Evolutionary conservation across 1,284 basidiomycete genomes (phyloP).

Genomic region (Pyrrhoderma lamaoense): DNA sequence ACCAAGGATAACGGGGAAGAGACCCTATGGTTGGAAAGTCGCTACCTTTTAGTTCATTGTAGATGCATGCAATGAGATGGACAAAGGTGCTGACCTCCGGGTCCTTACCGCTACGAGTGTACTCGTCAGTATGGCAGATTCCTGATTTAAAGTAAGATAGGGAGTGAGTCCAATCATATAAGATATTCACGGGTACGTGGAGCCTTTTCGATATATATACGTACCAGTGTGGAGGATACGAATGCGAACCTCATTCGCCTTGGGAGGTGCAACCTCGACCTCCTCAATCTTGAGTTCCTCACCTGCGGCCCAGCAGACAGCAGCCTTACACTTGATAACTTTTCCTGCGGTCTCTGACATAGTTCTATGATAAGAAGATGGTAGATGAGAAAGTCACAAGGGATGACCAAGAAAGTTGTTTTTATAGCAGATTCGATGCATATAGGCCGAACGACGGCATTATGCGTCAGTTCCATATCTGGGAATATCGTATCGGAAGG

Average conservation of each 20-base stretch:
- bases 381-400: constrained; percentile 3
- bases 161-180: too few species aligned
- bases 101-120: constrained; percentile 94
- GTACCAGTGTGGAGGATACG: constrained; percentile 83
- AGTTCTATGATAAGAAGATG: constrained; percentile 18
- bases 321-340: constrained; percentile 89
- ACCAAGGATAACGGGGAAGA: constrained; percentile 92
- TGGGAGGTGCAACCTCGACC: constrained; percentile 89
- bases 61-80: constrained; percentile 8
- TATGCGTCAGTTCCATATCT: not conserved
- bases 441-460: not conserved
- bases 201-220: too few species aligned
- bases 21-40: constrained; percentile 47
- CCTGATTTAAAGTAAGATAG: constrained; percentile 44
- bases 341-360: constrained; percentile 69
- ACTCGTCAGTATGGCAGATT: constrained; percentile 98
- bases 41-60: not conserved
- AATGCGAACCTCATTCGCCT: constrained; percentile 88
- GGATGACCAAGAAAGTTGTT: constrained; percentile 8
- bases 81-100: constrained; percentile 56
- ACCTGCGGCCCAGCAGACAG: constrained; percentile 93
- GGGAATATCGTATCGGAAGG: not conserved
- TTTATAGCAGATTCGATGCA: not conserved
- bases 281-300: constrained; percentile 86
- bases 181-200: too few species aligned